Evolutionary conservation across 2,329 filamentous ascomycete species (phyloP), one percentile per base, ranked within the genome.

Genomic region (Stylonectria norvegica): DNA sequence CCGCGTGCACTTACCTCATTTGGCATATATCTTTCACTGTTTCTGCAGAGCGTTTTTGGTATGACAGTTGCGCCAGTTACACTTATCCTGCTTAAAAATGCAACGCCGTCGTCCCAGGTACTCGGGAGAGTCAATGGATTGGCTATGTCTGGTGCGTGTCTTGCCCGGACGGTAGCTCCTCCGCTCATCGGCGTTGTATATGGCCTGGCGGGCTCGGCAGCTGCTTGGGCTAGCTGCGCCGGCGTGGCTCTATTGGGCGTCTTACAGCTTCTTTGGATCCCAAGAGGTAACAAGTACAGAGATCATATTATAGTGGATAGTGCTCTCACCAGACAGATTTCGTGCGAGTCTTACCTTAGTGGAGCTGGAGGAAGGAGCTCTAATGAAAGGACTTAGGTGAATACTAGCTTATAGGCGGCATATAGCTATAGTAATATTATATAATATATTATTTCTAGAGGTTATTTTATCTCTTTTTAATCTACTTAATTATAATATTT

Each of bases 111-210:
- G 4, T 69, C 78, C 4, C 73, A 71, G 1, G 74, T 79, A 5
- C 69, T 88, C 12, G 84, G 84, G 1, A 81, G 78, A 52, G 84
- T 88, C 60, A 88, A 88, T 48, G 84, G 84, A 0, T 65, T 87
- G 7, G 83, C 83, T 34, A 85, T 85, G 45, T 83, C 79, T 3
- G 83, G 79, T 2, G 84, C 83, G n/a, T 85, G 83, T 15, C 76
- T 80, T 4, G 82, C 81, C 43, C 73, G 84, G n/a, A 86, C 81
- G 0, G 58, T 87, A 27, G 81, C 83, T 2, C 83, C 83, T 16
- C 84, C 84, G 0, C 63, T 87, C 19, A 80, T 81, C 3, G 84
- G 84, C 2, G 71, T 81, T 20, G 68, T 88, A 4, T 88, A 87
- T 52, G 78, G 79, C 12, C 56, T 78, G 3, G 81, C 81, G 4